Evolutionary conservation across 257 asterid genomes (phyloP).

Genomic region (Lycium barbarum): DNA sequence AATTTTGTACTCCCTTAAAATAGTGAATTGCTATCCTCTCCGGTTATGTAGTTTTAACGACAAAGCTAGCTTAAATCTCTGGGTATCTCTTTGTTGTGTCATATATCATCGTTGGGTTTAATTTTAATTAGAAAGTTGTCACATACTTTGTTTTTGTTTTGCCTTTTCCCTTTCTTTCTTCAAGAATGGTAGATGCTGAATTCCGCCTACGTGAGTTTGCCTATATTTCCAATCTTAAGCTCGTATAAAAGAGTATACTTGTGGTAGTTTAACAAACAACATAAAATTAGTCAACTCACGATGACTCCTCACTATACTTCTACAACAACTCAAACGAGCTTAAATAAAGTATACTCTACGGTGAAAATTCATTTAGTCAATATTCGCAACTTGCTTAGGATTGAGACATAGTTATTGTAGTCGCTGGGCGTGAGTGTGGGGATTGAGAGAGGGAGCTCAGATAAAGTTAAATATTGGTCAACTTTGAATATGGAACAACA

Average conservation of each 20-base stretch:
- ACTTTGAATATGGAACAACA: background rate
- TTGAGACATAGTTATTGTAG: background rate
- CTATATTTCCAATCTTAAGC: background rate
- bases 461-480: background rate
- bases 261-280: accelerated
- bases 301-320: background rate
- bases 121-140: too few species aligned
- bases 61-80: too few species aligned
- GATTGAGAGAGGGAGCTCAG: background rate
- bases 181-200: background rate
- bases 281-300: background rate
- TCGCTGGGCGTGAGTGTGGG: too few species aligned
- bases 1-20: too few species aligned
- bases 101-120: too few species aligned
- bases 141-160: too few species aligned
- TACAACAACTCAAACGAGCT: background rate
- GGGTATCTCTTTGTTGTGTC: too few species aligned
- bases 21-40: too few species aligned
- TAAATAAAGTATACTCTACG: background rate
- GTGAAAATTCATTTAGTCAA: background rate
- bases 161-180: too few species aligned
- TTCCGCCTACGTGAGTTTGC: background rate
- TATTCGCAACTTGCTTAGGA: background rate
- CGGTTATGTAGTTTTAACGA: too few species aligned
- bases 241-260: background rate